A percentile compares a stretch with the other conserved stretches of the same genome.
Evolutionary conservation across 306 rosid species (phyloP).

Genomic region (Lathyrus oleraceus): DNA sequence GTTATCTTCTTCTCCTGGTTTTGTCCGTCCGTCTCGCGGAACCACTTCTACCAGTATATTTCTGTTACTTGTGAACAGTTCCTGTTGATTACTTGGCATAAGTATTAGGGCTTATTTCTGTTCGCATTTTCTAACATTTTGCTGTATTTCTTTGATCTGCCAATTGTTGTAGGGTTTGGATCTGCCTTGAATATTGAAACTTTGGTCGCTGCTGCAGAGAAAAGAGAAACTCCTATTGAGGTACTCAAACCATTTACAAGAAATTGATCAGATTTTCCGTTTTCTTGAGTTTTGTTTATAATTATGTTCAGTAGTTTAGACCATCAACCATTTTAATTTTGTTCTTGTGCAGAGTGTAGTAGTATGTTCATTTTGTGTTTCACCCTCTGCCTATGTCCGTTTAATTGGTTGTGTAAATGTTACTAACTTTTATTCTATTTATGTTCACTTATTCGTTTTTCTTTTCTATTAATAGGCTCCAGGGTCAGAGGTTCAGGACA

Average conservation of each 20-base stretch:
- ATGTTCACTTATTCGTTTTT: slow-evolving; percentile 29
- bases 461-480: slow-evolving; percentile 69
- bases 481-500: slow-evolving; percentile 93
- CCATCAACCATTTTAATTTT: background rate
- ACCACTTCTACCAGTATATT: slow-evolving; percentile 71
- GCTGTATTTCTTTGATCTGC: slow-evolving; percentile 14
- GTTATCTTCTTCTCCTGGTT: slow-evolving; percentile 72
- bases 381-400: background rate
- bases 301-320: slow-evolving; percentile 14
- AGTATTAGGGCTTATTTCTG: slow-evolving; percentile 12
- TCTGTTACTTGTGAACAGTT: slow-evolving; percentile 21
- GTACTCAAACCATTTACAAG: slow-evolving; percentile 43
- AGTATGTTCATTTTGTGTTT: slow-evolving; percentile 2
- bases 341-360: background rate
- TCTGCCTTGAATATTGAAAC: slow-evolving; percentile 97
- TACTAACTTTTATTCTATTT: slow-evolving; percentile 10
- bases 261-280: slow-evolving; percentile 18
- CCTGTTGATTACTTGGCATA: slow-evolving; percentile 2
- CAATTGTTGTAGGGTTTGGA: slow-evolving; percentile 73
- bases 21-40: slow-evolving; percentile 74
- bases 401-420: slow-evolving; percentile 1
- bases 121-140: slow-evolving; percentile 26
- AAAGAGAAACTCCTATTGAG: slow-evolving; percentile 93
- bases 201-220: slow-evolving; percentile 95
- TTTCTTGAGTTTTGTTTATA: slow-evolving; percentile 22